Conservation (phyloP, 495 filamentous ascomycete genomes). For the Trichoderma gamsii region DNA sequence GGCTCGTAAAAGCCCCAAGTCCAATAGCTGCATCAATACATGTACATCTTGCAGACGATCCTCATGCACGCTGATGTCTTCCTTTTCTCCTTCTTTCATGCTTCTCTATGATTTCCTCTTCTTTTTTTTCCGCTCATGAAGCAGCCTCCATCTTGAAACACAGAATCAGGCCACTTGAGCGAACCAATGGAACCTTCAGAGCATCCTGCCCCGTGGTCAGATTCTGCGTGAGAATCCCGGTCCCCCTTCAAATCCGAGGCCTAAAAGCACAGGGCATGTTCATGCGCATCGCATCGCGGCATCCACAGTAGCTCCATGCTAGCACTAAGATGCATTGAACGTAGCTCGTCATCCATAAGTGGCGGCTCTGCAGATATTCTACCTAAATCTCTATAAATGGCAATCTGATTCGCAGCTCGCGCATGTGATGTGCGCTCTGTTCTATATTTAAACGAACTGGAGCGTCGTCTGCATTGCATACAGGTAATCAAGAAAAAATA, state of each 20-base stretch:
- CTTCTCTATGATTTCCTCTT: background rate
- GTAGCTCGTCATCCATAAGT: background rate
- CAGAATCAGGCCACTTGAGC: background rate
- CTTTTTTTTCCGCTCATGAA: background rate
- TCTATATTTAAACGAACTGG: too few relatives aligned
- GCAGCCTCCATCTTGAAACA: background rate
- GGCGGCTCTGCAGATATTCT: background rate
- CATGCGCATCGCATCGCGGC: background rate
- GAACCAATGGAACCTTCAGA: background rate
- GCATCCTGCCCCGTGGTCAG: background rate
- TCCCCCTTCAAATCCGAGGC: background rate
- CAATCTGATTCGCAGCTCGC: background rate
- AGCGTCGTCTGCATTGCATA: too few relatives aligned
- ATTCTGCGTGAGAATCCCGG: background rate
- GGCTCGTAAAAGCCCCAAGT: background rate
- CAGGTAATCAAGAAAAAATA: too few relatives aligned
- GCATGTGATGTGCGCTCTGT: too few relatives aligned
- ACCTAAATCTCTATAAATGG: background rate
- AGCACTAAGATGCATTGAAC: background rate
- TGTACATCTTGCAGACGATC: background rate
- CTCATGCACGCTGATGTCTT: background rate
- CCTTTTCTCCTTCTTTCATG: background rate
- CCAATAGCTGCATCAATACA: background rate
- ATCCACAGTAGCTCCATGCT: background rate
- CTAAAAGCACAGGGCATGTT: slow-evolving; percentile 3